Percentiles rank a stretch among this genome's conserved stretches.
Evolutionary conservation across 441 rosid species (phyloP).

Genomic region (Corymbia citriodora): DNA sequence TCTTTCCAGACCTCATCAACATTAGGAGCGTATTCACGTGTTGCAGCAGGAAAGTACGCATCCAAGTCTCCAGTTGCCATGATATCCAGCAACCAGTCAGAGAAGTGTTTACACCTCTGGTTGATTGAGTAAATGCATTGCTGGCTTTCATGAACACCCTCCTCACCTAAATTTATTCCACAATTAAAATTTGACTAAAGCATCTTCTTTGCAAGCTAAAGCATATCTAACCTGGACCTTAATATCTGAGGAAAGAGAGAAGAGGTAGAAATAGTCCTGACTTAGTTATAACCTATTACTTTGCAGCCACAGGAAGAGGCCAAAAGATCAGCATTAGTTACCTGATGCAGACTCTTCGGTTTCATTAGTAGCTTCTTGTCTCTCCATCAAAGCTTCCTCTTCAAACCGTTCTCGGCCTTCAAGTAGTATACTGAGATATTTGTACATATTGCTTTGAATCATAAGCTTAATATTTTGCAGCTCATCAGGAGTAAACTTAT

Average conservation of each 20-base stretch:
- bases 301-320: neutral
- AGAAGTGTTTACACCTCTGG: constrained; percentile 93
- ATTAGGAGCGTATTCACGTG: constrained; percentile 96
- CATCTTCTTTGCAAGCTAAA: neutral
- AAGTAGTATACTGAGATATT: constrained; percentile 89
- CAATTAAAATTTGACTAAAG: neutral
- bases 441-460: constrained; percentile 99
- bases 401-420: constrained; percentile 99
- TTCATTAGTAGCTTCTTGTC: constrained; percentile 32
- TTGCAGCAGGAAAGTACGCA: constrained; percentile 98
- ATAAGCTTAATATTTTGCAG: constrained; percentile 90
- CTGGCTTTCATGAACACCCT: neutral
- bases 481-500: constrained; percentile 77
- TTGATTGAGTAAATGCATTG: constrained; percentile 78
- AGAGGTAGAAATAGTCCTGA: neutral
- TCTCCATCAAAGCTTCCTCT: constrained; percentile 68
- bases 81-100: constrained; percentile 97
- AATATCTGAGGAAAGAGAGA: neutral
- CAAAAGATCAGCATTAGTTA: neutral
- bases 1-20: constrained; percentile 99
- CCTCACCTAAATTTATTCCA: neutral
- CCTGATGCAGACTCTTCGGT: constrained; percentile 21
- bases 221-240: neutral
- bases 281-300: neutral
- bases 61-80: constrained; percentile 98